A percentile compares a stretch with the other conserved stretches of the same genome.
Evolutionary conservation across 805 yeast genomes (phyloP).

Genomic region (Saccharomycopsis fibuligera): DNA sequence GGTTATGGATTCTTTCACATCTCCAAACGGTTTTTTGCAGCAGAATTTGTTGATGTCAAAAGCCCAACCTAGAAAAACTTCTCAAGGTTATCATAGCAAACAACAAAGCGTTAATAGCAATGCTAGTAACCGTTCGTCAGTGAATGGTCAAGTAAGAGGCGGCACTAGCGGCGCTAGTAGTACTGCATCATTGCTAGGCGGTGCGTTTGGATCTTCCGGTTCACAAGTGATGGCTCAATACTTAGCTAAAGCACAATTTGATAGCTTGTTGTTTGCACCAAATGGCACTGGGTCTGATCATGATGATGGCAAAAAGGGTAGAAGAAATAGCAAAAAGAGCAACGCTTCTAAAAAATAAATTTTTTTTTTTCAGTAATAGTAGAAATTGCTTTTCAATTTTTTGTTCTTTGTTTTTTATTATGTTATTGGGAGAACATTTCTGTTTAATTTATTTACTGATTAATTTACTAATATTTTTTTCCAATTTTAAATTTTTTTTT

Average conservation of each 20-base stretch:
- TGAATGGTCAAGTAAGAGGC: neutral
- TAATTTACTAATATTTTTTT: no score
- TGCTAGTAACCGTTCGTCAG: neutral
- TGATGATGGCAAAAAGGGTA: conserved; percentile 1
- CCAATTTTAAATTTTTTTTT: no score
- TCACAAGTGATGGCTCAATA: conserved; percentile 76
- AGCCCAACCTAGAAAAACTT: conserved; percentile 3
- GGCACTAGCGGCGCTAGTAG: neutral
- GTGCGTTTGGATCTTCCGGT: conserved; percentile 30
- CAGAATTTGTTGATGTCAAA: conserved; percentile 4
- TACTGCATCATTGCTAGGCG: conserved; percentile 9
- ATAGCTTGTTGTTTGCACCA: conserved; percentile 37
- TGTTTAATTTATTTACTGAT: no score
- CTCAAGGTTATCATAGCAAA: neutral
- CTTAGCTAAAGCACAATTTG: conserved; percentile 65
- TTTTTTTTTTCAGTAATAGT: no score
- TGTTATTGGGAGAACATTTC: no score
- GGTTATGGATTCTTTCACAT: neutral
- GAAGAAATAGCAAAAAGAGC: neutral
- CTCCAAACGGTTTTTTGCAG: conserved; percentile 2
- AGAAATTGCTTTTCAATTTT: no score
- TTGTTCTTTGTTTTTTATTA: no score
- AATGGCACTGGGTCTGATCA: neutral
- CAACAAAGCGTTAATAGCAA: neutral
- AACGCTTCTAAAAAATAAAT: neutral